A percentile compares a stretch with the other conserved stretches of the same genome.
Evolutionary conservation across 2,329 filamentous ascomycete species (phyloP).

Genomic region (Phyllosticta capitalensis): DNA sequence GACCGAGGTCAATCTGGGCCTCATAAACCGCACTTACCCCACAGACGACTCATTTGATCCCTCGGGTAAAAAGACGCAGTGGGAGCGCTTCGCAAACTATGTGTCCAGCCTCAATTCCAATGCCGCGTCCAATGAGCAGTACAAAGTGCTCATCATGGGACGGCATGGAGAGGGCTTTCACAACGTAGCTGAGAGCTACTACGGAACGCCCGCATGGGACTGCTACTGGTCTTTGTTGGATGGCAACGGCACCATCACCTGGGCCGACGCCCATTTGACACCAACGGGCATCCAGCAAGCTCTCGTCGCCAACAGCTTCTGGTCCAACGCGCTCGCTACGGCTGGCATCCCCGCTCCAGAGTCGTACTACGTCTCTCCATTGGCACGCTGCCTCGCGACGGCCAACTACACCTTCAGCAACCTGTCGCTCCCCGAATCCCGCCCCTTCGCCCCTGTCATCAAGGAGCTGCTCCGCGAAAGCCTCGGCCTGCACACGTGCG

Average conservation of each 20-base stretch:
- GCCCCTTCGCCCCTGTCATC: conserved; percentile 48
- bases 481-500: conserved; percentile 60
- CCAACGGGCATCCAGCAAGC: conserved; percentile 49
- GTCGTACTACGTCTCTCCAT: conserved; percentile 55
- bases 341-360: conserved; percentile 52
- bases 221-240: conserved; percentile 57
- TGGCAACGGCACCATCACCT: conserved; percentile 53
- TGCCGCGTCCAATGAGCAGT: conserved; percentile 39
- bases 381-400: conserved; percentile 54
- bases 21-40: conserved; percentile 53
- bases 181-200: conserved; percentile 56
- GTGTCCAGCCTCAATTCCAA: conserved; percentile 46
- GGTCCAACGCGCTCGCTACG: conserved; percentile 42
- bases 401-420: conserved; percentile 51
- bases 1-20: conserved; percentile 54
- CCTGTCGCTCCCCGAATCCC: conserved; percentile 41
- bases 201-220: conserved; percentile 62
- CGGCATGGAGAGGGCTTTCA: conserved; percentile 61
- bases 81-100: conserved; percentile 54
- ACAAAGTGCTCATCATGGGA: conserved; percentile 59
- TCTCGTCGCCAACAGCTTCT: conserved; percentile 49
- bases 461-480: conserved; percentile 59
- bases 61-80: conserved; percentile 44
- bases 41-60: conserved; percentile 38
- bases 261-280: conserved; percentile 57